These are phyloP conservation scores for Leavenworthia alabamica DNA, from an alignment of 345 rosid genomes.

Conservation along the genomic window DNA sequence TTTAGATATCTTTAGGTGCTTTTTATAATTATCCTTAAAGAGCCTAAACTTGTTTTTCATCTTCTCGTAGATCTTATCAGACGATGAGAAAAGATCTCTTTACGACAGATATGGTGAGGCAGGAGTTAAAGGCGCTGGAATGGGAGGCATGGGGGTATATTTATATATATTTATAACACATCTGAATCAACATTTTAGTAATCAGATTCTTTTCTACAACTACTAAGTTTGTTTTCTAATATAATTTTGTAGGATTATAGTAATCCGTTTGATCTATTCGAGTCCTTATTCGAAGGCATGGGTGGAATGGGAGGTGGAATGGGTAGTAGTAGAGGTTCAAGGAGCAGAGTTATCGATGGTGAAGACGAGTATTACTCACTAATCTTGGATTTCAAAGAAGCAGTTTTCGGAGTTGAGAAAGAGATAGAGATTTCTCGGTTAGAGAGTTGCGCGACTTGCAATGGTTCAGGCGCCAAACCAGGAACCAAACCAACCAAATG, in stretches of 20 bases:
- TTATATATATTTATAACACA: neutral
- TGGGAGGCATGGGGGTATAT: conserved; percentile 87
- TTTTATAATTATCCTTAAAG: neutral
- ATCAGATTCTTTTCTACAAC: neutral
- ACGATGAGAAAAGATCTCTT: conserved; percentile 92
- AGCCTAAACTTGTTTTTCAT: neutral
- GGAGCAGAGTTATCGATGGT: conserved; percentile 76
- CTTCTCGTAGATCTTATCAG: conserved; percentile 70
- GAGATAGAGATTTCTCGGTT: conserved; percentile 90
- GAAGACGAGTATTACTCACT: conserved; percentile 89
- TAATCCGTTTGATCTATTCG: conserved; percentile 92
- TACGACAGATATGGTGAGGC: conserved; percentile 97
- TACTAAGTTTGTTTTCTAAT: neutral
- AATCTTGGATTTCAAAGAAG: conserved; percentile 77
- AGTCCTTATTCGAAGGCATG: conserved; percentile 85
- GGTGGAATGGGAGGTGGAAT: conserved; percentile 67
- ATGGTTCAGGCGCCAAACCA: conserved; percentile 86
- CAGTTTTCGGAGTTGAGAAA: conserved; percentile 85
- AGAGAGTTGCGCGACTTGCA: conserved; percentile 77
- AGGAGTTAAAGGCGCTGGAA: conserved; percentile 89
- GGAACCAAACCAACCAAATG: conserved; percentile 82
- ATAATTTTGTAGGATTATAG: conserved; percentile 67
- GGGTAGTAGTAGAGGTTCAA: conserved; percentile 67
- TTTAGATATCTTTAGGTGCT: neutral
- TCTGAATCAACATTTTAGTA: neutral